phyloP scores from a whole-genome alignment of 164 flowering plant genomes.

The grape (Vitis vinifera) region DNA sequence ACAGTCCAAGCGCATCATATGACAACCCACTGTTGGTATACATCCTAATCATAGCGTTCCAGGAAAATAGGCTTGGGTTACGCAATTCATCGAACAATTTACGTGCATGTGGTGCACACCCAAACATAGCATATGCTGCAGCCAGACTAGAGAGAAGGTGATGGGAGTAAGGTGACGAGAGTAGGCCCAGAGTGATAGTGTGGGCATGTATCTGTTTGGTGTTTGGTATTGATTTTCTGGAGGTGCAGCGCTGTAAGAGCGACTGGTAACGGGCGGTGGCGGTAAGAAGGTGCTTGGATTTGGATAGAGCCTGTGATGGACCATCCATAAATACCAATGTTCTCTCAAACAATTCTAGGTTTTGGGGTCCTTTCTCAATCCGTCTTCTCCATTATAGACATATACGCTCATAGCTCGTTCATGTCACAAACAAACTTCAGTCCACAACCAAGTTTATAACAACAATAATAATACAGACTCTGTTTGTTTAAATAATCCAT shows the following conservation, averaged over 20 bases:
- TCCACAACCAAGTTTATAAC: too few species aligned
- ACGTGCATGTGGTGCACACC: constrained; percentile 28
- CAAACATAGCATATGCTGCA: constrained; percentile 34
- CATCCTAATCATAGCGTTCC: constrained; percentile 52
- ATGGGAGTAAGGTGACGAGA: constrained; percentile 10
- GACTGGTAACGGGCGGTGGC: constrained; percentile 22
- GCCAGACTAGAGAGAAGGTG: constrained; percentile 28
- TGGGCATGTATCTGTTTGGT: constrained; percentile 45
- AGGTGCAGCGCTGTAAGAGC: constrained; percentile 33
- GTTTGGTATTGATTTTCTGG: constrained; percentile 26
- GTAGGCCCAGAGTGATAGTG: constrained; percentile 33
- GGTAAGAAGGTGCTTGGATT: constrained; percentile 22
- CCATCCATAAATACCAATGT: constrained; percentile 16
- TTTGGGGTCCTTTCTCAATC: too few species aligned
- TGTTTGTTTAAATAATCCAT: too few species aligned
- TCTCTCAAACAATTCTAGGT: too few species aligned
- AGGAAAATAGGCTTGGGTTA: constrained; percentile 27
- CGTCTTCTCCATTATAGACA: too few species aligned
- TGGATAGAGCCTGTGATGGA: constrained; percentile 19
- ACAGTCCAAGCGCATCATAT: constrained; percentile 35
- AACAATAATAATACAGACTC: too few species aligned
- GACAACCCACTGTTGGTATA: constrained; percentile 27
- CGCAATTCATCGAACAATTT: constrained; percentile 54
- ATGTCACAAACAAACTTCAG: too few species aligned
- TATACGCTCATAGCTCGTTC: too few species aligned